Evolutionary conservation across 441 rosid genomes (phyloP).

Genomic region (Codiaeum variegatum): DNA sequence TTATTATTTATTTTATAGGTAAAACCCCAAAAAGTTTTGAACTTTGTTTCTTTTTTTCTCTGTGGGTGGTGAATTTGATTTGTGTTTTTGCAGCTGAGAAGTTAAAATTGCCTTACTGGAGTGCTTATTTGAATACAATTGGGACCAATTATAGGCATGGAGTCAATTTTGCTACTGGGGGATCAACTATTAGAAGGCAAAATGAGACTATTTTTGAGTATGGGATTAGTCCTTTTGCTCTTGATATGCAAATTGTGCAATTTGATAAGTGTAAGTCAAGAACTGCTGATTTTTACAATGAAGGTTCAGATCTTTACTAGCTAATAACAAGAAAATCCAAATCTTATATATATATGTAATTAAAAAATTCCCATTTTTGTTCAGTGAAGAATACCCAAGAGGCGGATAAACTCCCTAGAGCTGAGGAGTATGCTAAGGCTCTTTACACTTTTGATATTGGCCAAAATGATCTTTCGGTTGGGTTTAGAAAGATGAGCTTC

Average conservation of each 20-base stretch:
- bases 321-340: not conserved
- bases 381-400: conserved; percentile 46
- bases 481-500: conserved; percentile 56
- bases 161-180: conserved; percentile 86
- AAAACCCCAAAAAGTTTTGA: not conserved
- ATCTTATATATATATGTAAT: not conserved
- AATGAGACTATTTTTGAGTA: conserved; percentile 62
- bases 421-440: conserved; percentile 75
- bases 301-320: conserved; percentile 32
- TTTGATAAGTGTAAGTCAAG: conserved; percentile 60
- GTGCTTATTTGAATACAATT: conserved; percentile 75
- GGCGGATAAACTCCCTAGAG: conserved; percentile 60
- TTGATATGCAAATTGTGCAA: conserved; percentile 73
- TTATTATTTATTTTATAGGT: conserved; percentile 70
- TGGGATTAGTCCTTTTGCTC: conserved; percentile 76
- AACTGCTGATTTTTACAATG: conserved; percentile 39
- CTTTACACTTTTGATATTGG: conserved; percentile 89
- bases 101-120: conserved; percentile 61
- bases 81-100: conserved; percentile 58
- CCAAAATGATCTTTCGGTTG: conserved; percentile 87
- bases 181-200: conserved; percentile 72
- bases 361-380: not conserved
- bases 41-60: not conserved
- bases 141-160: conserved; percentile 75
- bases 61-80: conserved; percentile 1